A percentile compares a stretch with the other conserved stretches of the same genome.
Conservation (phyloP, 768 basidiomycete genomes). For the Mycena amicta region DNA sequence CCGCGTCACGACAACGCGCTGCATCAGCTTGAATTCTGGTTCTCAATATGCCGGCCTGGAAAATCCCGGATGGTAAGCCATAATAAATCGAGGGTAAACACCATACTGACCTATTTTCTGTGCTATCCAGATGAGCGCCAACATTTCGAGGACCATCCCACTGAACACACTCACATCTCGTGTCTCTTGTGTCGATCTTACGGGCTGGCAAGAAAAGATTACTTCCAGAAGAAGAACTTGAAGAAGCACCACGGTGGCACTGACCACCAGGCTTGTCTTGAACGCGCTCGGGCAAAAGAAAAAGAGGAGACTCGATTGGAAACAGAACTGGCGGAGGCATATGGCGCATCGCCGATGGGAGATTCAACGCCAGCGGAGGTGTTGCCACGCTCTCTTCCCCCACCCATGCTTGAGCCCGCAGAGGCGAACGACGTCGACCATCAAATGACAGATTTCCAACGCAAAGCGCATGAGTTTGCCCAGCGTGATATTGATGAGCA, state of each 20-base stretch:
- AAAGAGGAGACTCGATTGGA: not conserved
- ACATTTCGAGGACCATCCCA: not conserved
- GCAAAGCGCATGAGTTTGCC: not conserved
- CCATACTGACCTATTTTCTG: not conserved
- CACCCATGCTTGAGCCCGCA: not conserved
- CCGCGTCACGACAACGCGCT: not conserved
- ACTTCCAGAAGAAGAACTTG: not conserved
- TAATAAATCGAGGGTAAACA: not conserved
- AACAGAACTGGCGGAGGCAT: not conserved
- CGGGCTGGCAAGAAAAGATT: not conserved
- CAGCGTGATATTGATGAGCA: not conserved
- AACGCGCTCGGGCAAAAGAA: not conserved
- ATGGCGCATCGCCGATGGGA: not conserved
- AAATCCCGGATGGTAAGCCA: not conserved
- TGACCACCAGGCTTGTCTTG: not conserved
- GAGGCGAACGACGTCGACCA: not conserved
- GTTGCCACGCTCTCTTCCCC: not conserved
- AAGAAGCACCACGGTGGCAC: not conserved
- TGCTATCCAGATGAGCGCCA: not conserved
- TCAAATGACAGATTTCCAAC: not conserved
- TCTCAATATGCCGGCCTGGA: no score
- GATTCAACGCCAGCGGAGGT: not conserved
- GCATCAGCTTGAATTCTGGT: no score
- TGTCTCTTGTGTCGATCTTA: not conserved
- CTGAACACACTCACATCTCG: not conserved